Base-by-base conservation (phyloP, 495 filamentous ascomycete genomes). In the Penicillium samsonianum region DNA sequence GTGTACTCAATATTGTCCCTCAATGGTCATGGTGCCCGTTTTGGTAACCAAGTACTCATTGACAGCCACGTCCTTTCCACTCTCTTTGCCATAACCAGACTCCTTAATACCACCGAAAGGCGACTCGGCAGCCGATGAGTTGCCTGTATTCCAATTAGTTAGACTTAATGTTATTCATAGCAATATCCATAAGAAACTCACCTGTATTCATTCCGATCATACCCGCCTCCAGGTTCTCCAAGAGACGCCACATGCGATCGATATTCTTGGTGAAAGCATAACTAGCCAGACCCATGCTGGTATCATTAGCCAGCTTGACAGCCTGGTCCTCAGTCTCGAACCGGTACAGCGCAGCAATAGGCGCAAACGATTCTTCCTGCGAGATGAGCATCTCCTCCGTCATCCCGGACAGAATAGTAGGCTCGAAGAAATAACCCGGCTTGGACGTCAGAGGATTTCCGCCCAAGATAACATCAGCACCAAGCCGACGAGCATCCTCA, bases 101-200 rank as follows among this genome's bases (percentile, higher is more conserved):
- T 90, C 86, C 73, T 91, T 91, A 58, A 89, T 87, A 0, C 88
- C 88, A 17, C 88, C 88, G 65, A 91, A 91, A 0, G 88, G 88
- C 10, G 83, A 79, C 63, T 91, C 87, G 2, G 87, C 85, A 0
- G 87, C 82, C 0, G 86, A 89, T 38, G 80, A 75, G 57, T 86
- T 85, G n/a, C 81, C 81, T 76, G 49, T 19, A 20, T n/a, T n/a
- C 61, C 4, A 62, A 28, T 17, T 19, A 22, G 47, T 61, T 41
- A 61, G 47, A 51, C n/a, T 4, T 5, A n/a, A n/a, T n/a, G n/a
- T n/a, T n/a, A n/a, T n/a, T n/a, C n/a, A n/a, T n/a, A n/a, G n/a
- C n/a, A n/a, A n/a, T n/a, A n/a, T n/a, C n/a, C n/a, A 12, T 16
- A 10, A 14, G 7, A 43, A n/a, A 61, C 62, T 48, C 53, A 82